A percentile compares a stretch with the other conserved stretches of the same genome.
These are phyloP conservation scores for Ogataea corticis DNA, from an alignment of 805 yeast genomes.

Conservation along the genomic window DNA sequence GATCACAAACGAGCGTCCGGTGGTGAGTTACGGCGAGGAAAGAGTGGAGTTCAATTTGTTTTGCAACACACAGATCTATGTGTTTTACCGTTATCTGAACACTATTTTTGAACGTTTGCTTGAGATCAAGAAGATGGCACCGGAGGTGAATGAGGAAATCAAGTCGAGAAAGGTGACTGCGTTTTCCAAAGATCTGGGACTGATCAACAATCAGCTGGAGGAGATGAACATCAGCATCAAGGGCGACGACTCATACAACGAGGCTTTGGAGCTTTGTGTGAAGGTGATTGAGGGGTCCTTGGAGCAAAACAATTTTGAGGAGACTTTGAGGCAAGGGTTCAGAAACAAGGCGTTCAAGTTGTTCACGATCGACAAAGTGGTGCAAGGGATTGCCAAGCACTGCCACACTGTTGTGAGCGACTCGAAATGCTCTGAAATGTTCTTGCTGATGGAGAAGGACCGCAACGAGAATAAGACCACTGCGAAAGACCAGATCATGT, in stretches of 20 bases:
- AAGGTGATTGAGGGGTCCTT: conserved; percentile 83
- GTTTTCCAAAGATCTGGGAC: conserved; percentile 85
- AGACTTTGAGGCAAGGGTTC: conserved; percentile 90
- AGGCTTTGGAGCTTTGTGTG: conserved; percentile 73
- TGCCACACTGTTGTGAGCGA: conserved; percentile 84
- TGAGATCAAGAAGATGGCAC: conserved; percentile 74
- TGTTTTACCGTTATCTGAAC: conserved; percentile 83
- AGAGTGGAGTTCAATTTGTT: conserved; percentile 73
- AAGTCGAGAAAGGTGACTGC: conserved; percentile 60
- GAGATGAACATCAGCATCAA: conserved; percentile 76
- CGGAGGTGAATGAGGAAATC: conserved; percentile 71
- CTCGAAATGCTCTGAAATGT: conserved; percentile 73
- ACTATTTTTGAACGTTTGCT: conserved; percentile 76
- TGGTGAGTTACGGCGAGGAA: conserved; percentile 28
- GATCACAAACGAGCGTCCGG: conserved; percentile 34
- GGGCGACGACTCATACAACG: conserved; percentile 72
- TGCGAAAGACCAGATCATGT: conserved; percentile 84
- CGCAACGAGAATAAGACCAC: conserved; percentile 63
- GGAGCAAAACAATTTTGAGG: conserved; percentile 95
- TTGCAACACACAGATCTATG: conserved; percentile 85
- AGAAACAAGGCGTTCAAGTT: conserved; percentile 90
- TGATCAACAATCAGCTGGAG: conserved; percentile 75
- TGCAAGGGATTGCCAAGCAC: conserved; percentile 81
- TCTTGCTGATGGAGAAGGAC: conserved; percentile 81
- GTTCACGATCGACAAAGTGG: conserved; percentile 90